Percentiles rank a stretch among this genome's conserved stretches.
These are phyloP conservation scores for Diaporthe sp. DNA, from an alignment of 2,329 filamentous ascomycete species.

Conservation along the genomic window DNA sequence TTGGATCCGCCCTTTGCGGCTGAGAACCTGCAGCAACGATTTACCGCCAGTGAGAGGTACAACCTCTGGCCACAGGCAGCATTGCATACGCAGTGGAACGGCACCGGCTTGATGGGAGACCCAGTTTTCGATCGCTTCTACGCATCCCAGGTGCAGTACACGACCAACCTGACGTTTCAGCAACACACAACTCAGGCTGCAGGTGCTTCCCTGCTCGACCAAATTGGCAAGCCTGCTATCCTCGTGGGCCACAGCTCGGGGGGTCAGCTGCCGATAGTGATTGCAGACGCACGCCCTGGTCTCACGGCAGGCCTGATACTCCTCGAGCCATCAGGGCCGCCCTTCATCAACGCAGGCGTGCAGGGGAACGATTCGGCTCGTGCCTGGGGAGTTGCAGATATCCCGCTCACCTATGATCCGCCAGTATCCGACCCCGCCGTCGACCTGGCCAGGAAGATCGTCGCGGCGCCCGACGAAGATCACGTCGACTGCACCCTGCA, in stretches of 20 bases:
- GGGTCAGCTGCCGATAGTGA: constrained; percentile 55
- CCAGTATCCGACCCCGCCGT: constrained; percentile 50
- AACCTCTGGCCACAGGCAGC: constrained; percentile 54
- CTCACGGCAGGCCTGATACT: constrained; percentile 57
- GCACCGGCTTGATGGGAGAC: constrained; percentile 54
- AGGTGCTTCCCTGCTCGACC: constrained; percentile 57
- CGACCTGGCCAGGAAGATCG: constrained; percentile 50
- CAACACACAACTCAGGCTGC: constrained; percentile 53
- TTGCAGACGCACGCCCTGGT: constrained; percentile 55
- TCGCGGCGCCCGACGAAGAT: constrained; percentile 43
- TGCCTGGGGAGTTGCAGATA: constrained; percentile 61
- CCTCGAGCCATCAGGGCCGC: constrained; percentile 61
- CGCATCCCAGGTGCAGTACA: constrained; percentile 53
- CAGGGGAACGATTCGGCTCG: constrained; percentile 42
- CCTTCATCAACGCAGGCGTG: constrained; percentile 55
- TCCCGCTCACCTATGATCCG: constrained; percentile 62
- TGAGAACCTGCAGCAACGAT: constrained; percentile 52
- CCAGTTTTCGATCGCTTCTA: constrained; percentile 57
- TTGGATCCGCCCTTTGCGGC: constrained; percentile 46
- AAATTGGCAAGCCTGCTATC: constrained; percentile 55
- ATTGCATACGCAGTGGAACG: constrained; percentile 56
- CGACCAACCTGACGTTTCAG: constrained; percentile 49
- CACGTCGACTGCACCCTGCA: constrained; percentile 50
- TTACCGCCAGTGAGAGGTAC: constrained; percentile 51
- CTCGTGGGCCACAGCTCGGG: constrained; percentile 61